phyloP scores from a whole-genome alignment of 2,329 filamentous ascomycete genomes.

The Colletotrichum neosansevieriae region DNA sequence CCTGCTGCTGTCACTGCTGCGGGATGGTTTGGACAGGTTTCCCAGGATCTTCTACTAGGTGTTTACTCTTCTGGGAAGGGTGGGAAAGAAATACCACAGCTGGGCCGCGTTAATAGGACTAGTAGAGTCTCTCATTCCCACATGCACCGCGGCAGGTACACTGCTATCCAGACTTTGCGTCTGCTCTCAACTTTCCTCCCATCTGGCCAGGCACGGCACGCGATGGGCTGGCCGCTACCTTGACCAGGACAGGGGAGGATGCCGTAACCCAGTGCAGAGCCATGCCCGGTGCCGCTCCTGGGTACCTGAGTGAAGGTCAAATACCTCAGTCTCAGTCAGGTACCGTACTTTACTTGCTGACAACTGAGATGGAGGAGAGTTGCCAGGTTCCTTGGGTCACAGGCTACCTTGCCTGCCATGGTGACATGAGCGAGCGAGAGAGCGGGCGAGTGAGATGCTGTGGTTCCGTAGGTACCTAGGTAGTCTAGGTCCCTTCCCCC shows the following conservation, averaged over 20 bases:
- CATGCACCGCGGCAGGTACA: constrained; percentile 8
- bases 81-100: neutral
- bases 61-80: too few species aligned
- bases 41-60: neutral
- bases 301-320: too few species aligned
- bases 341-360: too few species aligned
- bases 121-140: constrained; percentile 4
- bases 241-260: constrained; percentile 31
- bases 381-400: constrained; percentile 18
- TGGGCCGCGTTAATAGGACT: neutral
- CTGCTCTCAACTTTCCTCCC: constrained; percentile 22
- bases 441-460: constrained; percentile 31
- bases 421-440: constrained; percentile 8
- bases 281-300: constrained; percentile 25
- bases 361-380: neutral
- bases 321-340: too few species aligned
- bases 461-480: constrained; percentile 9
- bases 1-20: constrained; percentile 17
- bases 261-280: constrained; percentile 16
- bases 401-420: neutral
- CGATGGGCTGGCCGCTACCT: constrained; percentile 22
- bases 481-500: neutral
- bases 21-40: neutral
- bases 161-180: constrained; percentile 17
- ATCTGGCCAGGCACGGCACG: constrained; percentile 37